Base-by-base conservation (phyloP, 768 basidiomycete genomes). In the Suillus subaureus region DNA sequence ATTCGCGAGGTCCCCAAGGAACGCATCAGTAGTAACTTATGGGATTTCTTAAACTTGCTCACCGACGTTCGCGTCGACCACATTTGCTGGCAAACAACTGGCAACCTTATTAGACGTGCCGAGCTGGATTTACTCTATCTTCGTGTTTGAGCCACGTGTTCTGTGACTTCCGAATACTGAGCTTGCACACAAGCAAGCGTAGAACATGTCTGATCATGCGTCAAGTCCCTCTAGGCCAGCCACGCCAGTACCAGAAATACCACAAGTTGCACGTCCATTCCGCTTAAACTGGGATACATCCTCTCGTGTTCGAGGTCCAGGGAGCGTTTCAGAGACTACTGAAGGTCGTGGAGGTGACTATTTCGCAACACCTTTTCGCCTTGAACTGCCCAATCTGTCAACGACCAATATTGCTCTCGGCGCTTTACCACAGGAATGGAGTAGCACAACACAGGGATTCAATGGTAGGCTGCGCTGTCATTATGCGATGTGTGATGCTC, bases 381-480 rank as follows among this genome's bases (percentile, higher is more conserved):
- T 83, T 42, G 74, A 78, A 60, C 74, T 78, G 61, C 73, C 86
- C 64, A 84, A 84, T 69, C 75, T 82, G 21, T 88, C 88, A 11
- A 72, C 84, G 3, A 70, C 82, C 11, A 80, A 79, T 61, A 82
- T 88, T 37, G 80, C 82, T 1, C 74, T 81, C 31, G 82, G 81
- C 49, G 76, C 84, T 12, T 75, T 89, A 42, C 87, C 89, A 0
- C 73, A 81, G 31, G 86, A 90, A 74, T 94, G 92, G 92, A 92
- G 90, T 70, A 92, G 91, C 73, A 81, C 90, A 18, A 87, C 85
- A 54, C 90, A 93, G 70, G 95, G 95, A 9, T 96, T 97, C 79
- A 92, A 97, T 75, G 94, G 94, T 93, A 75, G 64, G 86, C 77
- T 35, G 33, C 31, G 49, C 47, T 40, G 8, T 18, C 45, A n/a